Evolutionary conservation across 2,329 filamentous ascomycete species (phyloP).

Genomic region (Pseudopithomyces maydicus): DNA sequence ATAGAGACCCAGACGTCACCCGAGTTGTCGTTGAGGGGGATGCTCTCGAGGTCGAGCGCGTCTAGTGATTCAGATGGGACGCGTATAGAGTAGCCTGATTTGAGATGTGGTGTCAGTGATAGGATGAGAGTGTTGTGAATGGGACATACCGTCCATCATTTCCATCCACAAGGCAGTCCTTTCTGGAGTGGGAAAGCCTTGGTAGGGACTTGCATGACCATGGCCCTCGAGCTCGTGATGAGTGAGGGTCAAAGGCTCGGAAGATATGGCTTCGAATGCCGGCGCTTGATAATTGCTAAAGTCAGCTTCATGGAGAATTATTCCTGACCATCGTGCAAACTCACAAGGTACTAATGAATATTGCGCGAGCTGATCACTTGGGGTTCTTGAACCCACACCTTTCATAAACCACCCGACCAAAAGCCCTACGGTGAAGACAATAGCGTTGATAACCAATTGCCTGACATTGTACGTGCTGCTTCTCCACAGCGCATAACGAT

Average conservation of each 20-base stretch:
- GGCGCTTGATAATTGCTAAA: slow-evolving; percentile 1
- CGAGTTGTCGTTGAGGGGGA: slow-evolving; percentile 9
- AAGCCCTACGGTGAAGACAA: neutral
- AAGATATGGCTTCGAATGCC: slow-evolving; percentile 12
- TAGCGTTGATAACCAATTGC: neutral
- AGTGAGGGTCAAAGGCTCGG: slow-evolving; percentile 7
- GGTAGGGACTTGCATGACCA: slow-evolving; percentile 8
- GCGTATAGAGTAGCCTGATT: slow-evolving; percentile 13
- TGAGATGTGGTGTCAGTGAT: too few relatives aligned
- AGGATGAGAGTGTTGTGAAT: too few relatives aligned
- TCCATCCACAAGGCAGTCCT: slow-evolving; percentile 11
- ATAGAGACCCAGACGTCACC: slow-evolving; percentile 12
- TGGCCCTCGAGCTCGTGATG: slow-evolving; percentile 12
- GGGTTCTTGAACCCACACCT: neutral
- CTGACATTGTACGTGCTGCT: neutral
- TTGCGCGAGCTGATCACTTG: neutral
- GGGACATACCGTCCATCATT: slow-evolving; percentile 10
- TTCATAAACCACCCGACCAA: neutral
- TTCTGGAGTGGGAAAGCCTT: slow-evolving; percentile 9
- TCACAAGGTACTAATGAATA: slow-evolving; percentile 13
- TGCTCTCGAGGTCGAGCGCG: slow-evolving; percentile 8
- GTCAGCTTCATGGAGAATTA: neutral
- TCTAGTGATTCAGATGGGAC: slow-evolving; percentile 9
- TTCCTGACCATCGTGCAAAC: neutral
- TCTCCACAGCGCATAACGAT: neutral